Evolutionary conservation across 2,329 filamentous ascomycete species (phyloP).

Genomic region (Mycocentrospora acerina): DNA sequence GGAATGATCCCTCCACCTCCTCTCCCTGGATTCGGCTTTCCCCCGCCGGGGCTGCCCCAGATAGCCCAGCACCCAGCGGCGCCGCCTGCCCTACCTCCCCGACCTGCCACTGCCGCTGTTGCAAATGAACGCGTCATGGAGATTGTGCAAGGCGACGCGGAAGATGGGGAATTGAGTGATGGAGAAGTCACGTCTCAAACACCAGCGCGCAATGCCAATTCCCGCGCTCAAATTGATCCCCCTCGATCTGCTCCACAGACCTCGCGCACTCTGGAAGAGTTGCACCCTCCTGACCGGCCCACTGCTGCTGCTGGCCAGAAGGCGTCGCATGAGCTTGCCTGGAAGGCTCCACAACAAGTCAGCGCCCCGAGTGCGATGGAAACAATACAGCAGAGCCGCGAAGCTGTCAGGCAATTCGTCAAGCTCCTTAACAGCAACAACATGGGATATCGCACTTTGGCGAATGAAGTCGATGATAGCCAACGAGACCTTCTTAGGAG

Average conservation of each 20-base stretch:
- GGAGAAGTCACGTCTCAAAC: conserved; percentile 16
- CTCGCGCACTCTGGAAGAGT: conserved; percentile 9
- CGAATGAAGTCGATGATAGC: conserved; percentile 29
- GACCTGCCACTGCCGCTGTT: conserved; percentile 8
- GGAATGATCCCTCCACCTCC: conserved; percentile 27
- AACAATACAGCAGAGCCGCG: conserved; percentile 25
- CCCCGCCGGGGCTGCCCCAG: conserved; percentile 22
- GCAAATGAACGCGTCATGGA: conserved; percentile 30
- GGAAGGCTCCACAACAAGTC: conserved; percentile 4
- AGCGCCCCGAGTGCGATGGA: conserved; percentile 7
- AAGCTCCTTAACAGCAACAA: conserved; percentile 55
- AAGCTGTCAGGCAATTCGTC: conserved; percentile 41
- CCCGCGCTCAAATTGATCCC: conserved; percentile 10
- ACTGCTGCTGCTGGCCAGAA: conserved; percentile 17
- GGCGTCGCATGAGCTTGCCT: conserved; percentile 1
- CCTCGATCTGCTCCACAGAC: conserved; percentile 28
- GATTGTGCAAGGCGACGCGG: conserved; percentile 50
- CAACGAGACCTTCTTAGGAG: conserved; percentile 21
- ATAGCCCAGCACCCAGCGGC: conserved; percentile 18
- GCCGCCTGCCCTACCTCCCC: conserved; percentile 15
- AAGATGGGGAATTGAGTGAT: conserved; percentile 81
- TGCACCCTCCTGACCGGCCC: conserved; percentile 21
- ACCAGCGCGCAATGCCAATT: conserved; percentile 11
- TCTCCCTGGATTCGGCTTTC: conserved; percentile 17
- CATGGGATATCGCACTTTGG: conserved; percentile 71